phyloP scores from a whole-genome alignment of 345 rosid species.

The Aquilaria yunnanensis region DNA sequence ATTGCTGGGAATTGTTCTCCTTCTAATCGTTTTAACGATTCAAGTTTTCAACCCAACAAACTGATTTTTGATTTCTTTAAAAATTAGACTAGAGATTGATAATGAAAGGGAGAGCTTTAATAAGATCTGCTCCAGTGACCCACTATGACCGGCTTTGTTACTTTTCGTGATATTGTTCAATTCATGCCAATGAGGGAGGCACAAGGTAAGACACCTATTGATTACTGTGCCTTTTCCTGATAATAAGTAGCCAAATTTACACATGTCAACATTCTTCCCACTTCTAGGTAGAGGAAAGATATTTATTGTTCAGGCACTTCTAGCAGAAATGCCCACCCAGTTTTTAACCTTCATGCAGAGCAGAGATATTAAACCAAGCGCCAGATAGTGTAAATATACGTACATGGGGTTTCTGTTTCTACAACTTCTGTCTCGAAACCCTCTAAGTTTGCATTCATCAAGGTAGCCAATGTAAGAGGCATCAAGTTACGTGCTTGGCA shows the following conservation, averaged over 20 bases:
- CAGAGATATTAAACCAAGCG: slow-evolving; percentile 56
- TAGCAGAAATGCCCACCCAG: slow-evolving; percentile 83
- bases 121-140: too few species aligned
- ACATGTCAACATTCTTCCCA: neutral
- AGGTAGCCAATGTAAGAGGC: neutral
- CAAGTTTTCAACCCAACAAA: too few species aligned
- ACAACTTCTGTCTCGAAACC: neutral
- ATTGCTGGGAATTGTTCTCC: too few species aligned
- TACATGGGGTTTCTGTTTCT: slow-evolving; percentile 7
- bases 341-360: slow-evolving; percentile 71
- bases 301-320: slow-evolving; percentile 73
- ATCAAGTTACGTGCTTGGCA: neutral
- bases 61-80: too few species aligned
- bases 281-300: slow-evolving; percentile 57
- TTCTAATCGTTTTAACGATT: too few species aligned
- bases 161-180: slow-evolving; percentile 93
- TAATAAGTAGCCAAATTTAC: neutral
- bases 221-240: neutral
- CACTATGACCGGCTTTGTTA: slow-evolving; percentile 59
- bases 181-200: slow-evolving; percentile 75
- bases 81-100: too few species aligned
- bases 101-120: too few species aligned
- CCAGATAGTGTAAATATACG: slow-evolving; percentile 26
- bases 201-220: slow-evolving; percentile 47
- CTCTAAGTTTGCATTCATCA: slow-evolving; percentile 14